Evolutionary conservation across 2,329 filamentous ascomycete genomes (phyloP).

Genomic region (Triangularia verruculosa): DNA sequence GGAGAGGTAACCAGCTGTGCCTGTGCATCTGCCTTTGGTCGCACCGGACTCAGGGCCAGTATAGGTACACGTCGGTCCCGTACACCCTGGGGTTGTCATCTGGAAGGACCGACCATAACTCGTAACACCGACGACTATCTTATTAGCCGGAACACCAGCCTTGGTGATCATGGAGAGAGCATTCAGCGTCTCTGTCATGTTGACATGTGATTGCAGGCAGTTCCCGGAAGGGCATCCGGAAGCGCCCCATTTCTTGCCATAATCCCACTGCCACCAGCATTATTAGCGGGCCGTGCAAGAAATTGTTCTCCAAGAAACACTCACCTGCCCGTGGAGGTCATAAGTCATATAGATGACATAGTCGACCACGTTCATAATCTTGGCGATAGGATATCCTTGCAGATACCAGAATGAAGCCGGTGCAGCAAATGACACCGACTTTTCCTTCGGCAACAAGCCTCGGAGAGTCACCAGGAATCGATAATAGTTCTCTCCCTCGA

Average conservation of each 20-base stretch:
- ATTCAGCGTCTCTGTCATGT: slow-evolving; percentile 17
- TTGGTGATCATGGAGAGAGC: slow-evolving; percentile 14
- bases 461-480: not conserved
- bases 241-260: slow-evolving; percentile 29
- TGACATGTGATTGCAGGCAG: slow-evolving; percentile 33
- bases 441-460: not conserved
- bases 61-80: slow-evolving; percentile 10
- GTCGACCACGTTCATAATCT: slow-evolving; percentile 7
- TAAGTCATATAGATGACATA: slow-evolving; percentile 30
- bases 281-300: no score
- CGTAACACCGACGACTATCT: slow-evolving; percentile 12
- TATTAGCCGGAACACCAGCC: slow-evolving; percentile 14
- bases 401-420: slow-evolving; percentile 15
- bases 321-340: not conserved
- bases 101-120: slow-evolving; percentile 19
- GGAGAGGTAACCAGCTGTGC: not conserved
- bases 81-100: slow-evolving; percentile 11
- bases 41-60: slow-evolving; percentile 13
- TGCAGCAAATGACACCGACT: slow-evolving; percentile 6
- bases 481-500: slow-evolving; percentile 29
- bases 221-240: slow-evolving; percentile 32
- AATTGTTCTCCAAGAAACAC: no score
- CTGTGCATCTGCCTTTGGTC: no score
- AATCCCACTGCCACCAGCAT: slow-evolving; percentile 29
- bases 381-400: slow-evolving; percentile 21